Base-by-base conservation (phyloP, 768 basidiomycete species). In the Amanita subjunquillea region DNA sequence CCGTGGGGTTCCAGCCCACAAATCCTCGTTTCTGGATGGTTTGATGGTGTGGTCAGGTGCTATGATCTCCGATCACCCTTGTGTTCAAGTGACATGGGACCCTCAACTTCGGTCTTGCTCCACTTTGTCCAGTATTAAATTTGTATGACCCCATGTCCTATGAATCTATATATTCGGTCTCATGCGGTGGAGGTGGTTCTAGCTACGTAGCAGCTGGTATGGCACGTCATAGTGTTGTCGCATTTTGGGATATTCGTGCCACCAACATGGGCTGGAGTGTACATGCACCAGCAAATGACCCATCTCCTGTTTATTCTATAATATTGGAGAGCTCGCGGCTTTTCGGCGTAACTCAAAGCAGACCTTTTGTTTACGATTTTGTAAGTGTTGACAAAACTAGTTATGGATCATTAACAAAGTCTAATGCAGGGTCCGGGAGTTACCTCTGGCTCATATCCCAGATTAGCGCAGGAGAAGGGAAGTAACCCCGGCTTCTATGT, bases 281-380 rank as follows among this genome's bases (percentile, higher is more conserved):
- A 5, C 80, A 90, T 62, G 83, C 83, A 2, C 89, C 90, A 1
- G 83, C 83, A 4, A 87, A 87, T 60, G 87, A 90, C 60, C 67
- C 74, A 1, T 88, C 85, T 1, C 89, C 90, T 0, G 85, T 91
- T 2, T 92, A 91, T 63, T 75, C 78, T 5, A 63, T 91, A 45
- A 63, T 82, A 32, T 68, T 90, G 20, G 90, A 92, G 64, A 83
- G 86, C 56, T 84, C 86, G 13, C 79, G 90, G 38, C 66, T 90
- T 42, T 91, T 85, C 57, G 90, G 87, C 9, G 87, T 72, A 3
- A 90, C 86, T 7, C 81, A 91, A 62, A 82, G 79, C 56, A 68
- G 88, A 41, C 78, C 85, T 5, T 91, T 89, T 62, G 80, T 89
- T 10, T 80, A 82, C 49, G 88, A 91, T 64, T 91, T 92, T 60